Base-by-base conservation (phyloP, 2,329 filamentous ascomycete species). In the Pyricularia pennisetigena region DNA sequence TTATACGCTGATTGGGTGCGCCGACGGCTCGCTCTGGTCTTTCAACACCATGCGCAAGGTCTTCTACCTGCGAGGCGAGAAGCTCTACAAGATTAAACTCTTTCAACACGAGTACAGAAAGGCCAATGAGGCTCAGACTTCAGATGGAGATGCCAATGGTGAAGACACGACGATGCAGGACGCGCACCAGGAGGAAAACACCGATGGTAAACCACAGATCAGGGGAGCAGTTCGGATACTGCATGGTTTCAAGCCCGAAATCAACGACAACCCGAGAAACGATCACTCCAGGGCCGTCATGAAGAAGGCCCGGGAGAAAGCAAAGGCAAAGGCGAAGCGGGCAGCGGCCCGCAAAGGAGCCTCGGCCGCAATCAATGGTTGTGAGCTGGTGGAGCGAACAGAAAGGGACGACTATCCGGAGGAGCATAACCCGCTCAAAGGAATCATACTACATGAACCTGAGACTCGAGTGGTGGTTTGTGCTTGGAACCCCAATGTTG, bases 401-500 rank as follows among this genome's bases (percentile, higher is more conserved):
- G 69, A 71, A n/a, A 72, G 68, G 8, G 73, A 70, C 16, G 71
- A 69, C 8, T 75, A 72, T 2, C 67, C 61, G 9, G 72, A 70
- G 2, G 71, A 70, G 10, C 67, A 71, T 1, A 70, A 74, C 30
- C 54, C 66, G 70, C 73, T 65, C 66, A 72, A 71, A 54, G 80
- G 80, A 4, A 78, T 84, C 4, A 80, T 90, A 12, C 24, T 67
- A 16, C 84, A 88, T 72, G 89, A 91, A 68, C 84, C 89, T 65
- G 79, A 83, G 70, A 89, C 86, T 10, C 83, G 88, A 64, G 79
- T 91, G 71, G 87, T 87, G 5, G 80, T 83, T 1, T 78, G 90
- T 28, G 82, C 83, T 59, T 92, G 89, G 89, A 91, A 91, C 73
- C 87, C 88, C 1, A 91, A 91, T 72, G 75, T 81, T 49, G 79